Base-by-base conservation (phyloP, 768 basidiomycete species). In the Sistotremastrum niveocremeum region DNA sequence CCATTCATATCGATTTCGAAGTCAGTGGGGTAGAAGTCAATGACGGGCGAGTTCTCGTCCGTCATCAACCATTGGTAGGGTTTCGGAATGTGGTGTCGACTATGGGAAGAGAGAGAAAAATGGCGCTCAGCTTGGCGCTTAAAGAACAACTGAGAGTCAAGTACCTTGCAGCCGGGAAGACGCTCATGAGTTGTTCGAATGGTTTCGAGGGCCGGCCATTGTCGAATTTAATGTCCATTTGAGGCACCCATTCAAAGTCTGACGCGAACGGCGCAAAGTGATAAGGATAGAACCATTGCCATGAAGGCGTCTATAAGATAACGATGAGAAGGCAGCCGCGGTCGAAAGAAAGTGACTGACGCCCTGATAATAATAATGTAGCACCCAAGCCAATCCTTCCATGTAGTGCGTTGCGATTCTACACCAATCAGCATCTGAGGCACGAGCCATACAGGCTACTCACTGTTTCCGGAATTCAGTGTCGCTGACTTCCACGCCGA, bases 1-100 rank as follows among this genome's bases (percentile, higher is more conserved):
- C 95, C 95, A 57, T 99, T 99, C 95, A 99, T 99, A 62, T 99
- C 95, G 57, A 98, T 82, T 54, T 93, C 79, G 61, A 99, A 99
- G 10, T 82, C 77, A 0, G 71, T 51, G 0, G 94, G 94, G 63
- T 98, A 98, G 67, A 97, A 98, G 57, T 98, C 93, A 49, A 89
- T 77, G 62, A 98, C 97, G 6, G 90, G 88, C 0, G 93, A 97
- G 33, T 82, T 76, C 41, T 81, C 74, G 3, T 85, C 77, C 3
- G 69, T 74, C 95, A 99, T 99, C 36, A 98, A 74, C 4, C 68
- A 57, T 33, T 95, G 93, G 70, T 97, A 91, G 0, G 77, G 71
- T 32, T 71, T 60, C 2, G 95, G 95, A 41, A 99, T 88, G 60
- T 95, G 91, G 49, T 79, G 67, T 55, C 82, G 86, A 65, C 93